Evolutionary conservation across 2,329 filamentous ascomycete genomes (phyloP).

Genomic region (Phialemonium atrogriseum): DNA sequence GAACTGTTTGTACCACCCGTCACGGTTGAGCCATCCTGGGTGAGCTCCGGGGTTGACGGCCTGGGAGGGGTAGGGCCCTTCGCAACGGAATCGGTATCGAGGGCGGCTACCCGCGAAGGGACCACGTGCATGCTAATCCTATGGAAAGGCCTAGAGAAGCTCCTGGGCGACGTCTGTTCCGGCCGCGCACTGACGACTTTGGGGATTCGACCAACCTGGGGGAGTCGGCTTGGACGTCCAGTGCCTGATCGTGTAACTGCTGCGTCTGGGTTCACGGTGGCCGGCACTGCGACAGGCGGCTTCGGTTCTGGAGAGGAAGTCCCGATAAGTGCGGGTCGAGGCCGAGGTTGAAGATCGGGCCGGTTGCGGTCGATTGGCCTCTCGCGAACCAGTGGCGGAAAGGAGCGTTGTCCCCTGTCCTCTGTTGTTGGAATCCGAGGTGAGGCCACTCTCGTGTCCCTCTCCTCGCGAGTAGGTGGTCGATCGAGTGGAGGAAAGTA

Average conservation of each 20-base stretch:
- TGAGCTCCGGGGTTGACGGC: constrained; percentile 29
- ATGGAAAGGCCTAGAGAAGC: constrained; percentile 79
- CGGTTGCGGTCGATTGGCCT: no score
- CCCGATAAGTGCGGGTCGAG: no score
- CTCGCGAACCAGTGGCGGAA: no score
- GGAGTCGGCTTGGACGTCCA: constrained; percentile 54
- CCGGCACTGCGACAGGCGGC: no score
- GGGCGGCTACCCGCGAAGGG: constrained; percentile 15
- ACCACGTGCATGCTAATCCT: constrained; percentile 38
- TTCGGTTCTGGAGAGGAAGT: no score
- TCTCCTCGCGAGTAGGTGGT: no score
- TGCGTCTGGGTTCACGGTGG: no score
- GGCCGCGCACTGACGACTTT: constrained; percentile 64
- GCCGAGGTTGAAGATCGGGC: no score
- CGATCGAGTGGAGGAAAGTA: no score
- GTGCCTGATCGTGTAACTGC: constrained; percentile 7
- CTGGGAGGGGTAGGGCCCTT: constrained; percentile 38
- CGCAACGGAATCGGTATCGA: constrained; percentile 34
- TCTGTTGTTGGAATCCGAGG: no score
- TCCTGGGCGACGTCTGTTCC: constrained; percentile 62
- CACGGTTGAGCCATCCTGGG: constrained; percentile 24
- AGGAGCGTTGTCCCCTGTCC: no score
- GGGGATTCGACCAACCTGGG: constrained; percentile 80
- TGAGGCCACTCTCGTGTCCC: no score
- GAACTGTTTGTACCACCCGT: constrained; percentile 22